Base-by-base conservation (phyloP, 2,329 filamentous ascomycete genomes). In the Madurella fahalii region DNA sequence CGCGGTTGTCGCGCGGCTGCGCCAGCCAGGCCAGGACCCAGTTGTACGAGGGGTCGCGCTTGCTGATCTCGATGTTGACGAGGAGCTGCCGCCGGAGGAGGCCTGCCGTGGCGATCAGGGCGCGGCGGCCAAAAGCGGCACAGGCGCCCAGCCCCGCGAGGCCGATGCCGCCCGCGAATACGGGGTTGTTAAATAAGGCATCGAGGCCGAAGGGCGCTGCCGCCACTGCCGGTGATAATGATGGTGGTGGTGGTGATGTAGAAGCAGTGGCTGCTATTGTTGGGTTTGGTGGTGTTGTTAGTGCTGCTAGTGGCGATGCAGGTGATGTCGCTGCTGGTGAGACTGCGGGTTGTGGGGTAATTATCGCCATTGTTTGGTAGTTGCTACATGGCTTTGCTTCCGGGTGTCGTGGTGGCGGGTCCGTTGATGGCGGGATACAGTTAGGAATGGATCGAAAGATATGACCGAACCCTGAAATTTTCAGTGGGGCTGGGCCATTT, bases 1-100 rank as follows among this genome's bases (percentile, higher is more conserved):
- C 89, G 63, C 65, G 75, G 66, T 77, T 71, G 52, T 84, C 80
- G 49, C 91, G 89, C 61, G 90, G 90, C 53, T 90, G 81, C 7
- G 91, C 92, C 69, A 99, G 88, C 92, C 94, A 99, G 61, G 92
- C 86, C 9, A 99, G 79, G 41, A 99, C 84, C 93, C 92, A 97
- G 40, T 85, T 85, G 69, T 97, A 99, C 1, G 93, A 92, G 43
- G 90, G 85, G 72, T 99, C 94, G 65, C 93, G 89, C 68, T 90
- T 89, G 70, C 89, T 93, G 71, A 99, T 96, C 72, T 99, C 94
- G 65, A 99, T 85, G 65, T 96, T 91, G 64, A 97, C 90, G 31
- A 99, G 84, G 74, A 99, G 84, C 47, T 93, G 89, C 50, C 87
- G 85, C 47, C 90, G 88, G 55, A 96, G 74, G 53, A 95, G 78